These are phyloP conservation scores for Saccharomyces hybrid DNA, from an alignment of 1,139 yeast species.

Conservation along the genomic window DNA sequence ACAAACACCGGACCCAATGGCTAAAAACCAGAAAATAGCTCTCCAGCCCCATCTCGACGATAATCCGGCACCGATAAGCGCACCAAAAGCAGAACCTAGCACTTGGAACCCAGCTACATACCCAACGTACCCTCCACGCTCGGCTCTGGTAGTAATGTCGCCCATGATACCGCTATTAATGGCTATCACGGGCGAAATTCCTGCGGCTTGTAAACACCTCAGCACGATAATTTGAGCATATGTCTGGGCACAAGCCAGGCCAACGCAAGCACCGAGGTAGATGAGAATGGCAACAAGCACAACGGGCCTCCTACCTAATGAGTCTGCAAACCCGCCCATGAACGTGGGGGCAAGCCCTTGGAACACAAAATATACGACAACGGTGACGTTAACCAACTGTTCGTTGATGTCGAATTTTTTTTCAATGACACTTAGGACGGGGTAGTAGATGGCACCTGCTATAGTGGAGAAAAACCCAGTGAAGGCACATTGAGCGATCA, in stretches of 20 bases:
- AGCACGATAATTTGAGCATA: slow-evolving; percentile 47
- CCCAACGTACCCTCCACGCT: slow-evolving; percentile 62
- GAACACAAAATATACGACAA: slow-evolving; percentile 60
- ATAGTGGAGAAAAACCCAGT: slow-evolving; percentile 54
- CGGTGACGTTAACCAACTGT: slow-evolving; percentile 53
- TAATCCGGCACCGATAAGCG: slow-evolving; percentile 62
- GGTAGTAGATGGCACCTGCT: slow-evolving; percentile 67
- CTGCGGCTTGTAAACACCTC: slow-evolving; percentile 61
- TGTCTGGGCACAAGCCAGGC: slow-evolving; percentile 42
- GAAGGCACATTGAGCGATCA: slow-evolving; percentile 37
- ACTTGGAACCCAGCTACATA: slow-evolving; percentile 52
- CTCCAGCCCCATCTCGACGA: slow-evolving; percentile 60
- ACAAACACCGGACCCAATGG: slow-evolving; percentile 47
- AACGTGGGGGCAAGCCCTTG: slow-evolving; percentile 67
- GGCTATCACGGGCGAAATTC: slow-evolving; percentile 64
- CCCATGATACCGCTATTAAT: slow-evolving; percentile 59
- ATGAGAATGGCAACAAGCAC: slow-evolving; percentile 43
- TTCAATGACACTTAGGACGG: slow-evolving; percentile 53
- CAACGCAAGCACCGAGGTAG: slow-evolving; percentile 50
- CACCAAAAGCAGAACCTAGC: slow-evolving; percentile 69
- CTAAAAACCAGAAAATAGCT: slow-evolving; percentile 66
- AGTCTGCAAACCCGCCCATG: slow-evolving; percentile 58
- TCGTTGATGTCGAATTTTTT: slow-evolving; percentile 44
- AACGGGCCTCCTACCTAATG: slow-evolving; percentile 61
- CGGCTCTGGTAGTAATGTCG: slow-evolving; percentile 54